phyloP scores from a whole-genome alignment of 2,329 filamentous ascomycete species.

The Elsinoe fawcettii region DNA sequence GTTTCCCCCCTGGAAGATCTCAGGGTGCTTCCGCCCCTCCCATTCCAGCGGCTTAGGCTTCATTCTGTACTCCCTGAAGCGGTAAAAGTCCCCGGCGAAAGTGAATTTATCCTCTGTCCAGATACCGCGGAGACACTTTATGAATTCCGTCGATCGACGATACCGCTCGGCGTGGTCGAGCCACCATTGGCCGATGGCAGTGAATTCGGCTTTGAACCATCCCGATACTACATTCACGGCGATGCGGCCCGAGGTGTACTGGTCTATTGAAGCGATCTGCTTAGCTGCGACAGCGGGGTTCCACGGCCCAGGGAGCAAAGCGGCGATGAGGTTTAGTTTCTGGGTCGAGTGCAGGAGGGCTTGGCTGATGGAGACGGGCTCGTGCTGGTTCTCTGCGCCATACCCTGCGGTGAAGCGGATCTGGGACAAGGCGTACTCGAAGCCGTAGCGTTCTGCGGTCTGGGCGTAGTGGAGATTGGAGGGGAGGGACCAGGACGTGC shows the following conservation, averaged over 20 bases:
- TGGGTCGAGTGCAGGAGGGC: constrained; percentile 42
- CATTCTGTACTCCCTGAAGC: constrained; percentile 45
- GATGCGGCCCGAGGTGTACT: constrained; percentile 45
- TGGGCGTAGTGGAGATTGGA: constrained; percentile 44
- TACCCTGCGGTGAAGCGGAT: constrained; percentile 47
- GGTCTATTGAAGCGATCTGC: constrained; percentile 47
- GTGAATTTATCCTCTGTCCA: constrained; percentile 46
- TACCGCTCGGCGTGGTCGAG: constrained; percentile 48
- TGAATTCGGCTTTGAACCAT: constrained; percentile 49
- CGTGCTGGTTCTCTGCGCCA: constrained; percentile 41
- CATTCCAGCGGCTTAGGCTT: constrained; percentile 43
- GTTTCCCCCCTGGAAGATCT: constrained; percentile 49
- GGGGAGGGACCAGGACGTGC: constrained; percentile 42
- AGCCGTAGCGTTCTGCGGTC: constrained; percentile 42
- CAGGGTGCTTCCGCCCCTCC: constrained; percentile 41
- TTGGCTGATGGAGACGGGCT: constrained; percentile 47
- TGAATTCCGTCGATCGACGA: constrained; percentile 45
- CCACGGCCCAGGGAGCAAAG: constrained; percentile 45
- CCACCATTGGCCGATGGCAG: constrained; percentile 48
- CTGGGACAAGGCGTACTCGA: constrained; percentile 46
- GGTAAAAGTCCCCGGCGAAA: constrained; percentile 47
- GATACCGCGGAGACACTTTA: constrained; percentile 44
- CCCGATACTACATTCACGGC: constrained; percentile 48
- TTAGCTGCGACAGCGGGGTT: constrained; percentile 47
- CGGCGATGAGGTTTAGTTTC: constrained; percentile 45